Evolutionary conservation across 225 moss, liverwort and hornwort species (phyloP).

Genomic region (Physcomitrellopsis africana): DNA sequence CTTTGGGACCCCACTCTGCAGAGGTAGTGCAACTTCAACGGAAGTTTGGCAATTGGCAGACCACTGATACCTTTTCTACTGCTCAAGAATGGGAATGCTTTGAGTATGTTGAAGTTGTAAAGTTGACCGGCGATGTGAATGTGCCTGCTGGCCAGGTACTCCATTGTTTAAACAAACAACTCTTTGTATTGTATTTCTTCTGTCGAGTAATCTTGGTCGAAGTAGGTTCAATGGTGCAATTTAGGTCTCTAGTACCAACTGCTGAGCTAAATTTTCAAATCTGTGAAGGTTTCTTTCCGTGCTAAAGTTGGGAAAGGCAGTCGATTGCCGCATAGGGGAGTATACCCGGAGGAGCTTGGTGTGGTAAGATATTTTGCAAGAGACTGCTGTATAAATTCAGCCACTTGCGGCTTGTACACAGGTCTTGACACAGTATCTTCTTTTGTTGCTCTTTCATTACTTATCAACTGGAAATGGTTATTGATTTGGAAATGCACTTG

Average conservation of each 20-base stretch:
- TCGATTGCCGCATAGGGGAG: slow-evolving; percentile 73
- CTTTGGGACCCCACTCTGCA: slow-evolving; percentile 90
- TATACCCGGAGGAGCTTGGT: slow-evolving; percentile 95
- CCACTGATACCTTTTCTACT: slow-evolving; percentile 48
- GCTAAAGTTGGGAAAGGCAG: slow-evolving; percentile 85
- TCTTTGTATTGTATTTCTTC: neutral
- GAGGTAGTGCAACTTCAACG: slow-evolving; percentile 91
- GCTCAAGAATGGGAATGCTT: slow-evolving; percentile 79
- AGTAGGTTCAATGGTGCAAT: slow-evolving; percentile 3
- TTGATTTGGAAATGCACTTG: slow-evolving; percentile 30
- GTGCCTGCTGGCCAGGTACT: slow-evolving; percentile 95
- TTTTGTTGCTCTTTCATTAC: slow-evolving; percentile 15
- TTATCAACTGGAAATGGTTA: neutral
- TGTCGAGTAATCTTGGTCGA: neutral
- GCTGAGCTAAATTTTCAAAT: slow-evolving; percentile 24
- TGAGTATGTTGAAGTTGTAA: slow-evolving; percentile 95
- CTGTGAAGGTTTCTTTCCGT: slow-evolving; percentile 81
- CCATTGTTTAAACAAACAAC: neutral
- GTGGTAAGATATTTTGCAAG: slow-evolving; percentile 56
- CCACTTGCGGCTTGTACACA: neutral
- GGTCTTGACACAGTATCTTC: slow-evolving; percentile 8
- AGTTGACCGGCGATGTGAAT: slow-evolving; percentile 95
- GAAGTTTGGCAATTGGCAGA: slow-evolving; percentile 86
- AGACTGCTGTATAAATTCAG: neutral
- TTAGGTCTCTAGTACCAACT: neutral